Evolutionary conservation across 305 asterid genomes (phyloP).

Genomic region (Monarda citriodora): DNA sequence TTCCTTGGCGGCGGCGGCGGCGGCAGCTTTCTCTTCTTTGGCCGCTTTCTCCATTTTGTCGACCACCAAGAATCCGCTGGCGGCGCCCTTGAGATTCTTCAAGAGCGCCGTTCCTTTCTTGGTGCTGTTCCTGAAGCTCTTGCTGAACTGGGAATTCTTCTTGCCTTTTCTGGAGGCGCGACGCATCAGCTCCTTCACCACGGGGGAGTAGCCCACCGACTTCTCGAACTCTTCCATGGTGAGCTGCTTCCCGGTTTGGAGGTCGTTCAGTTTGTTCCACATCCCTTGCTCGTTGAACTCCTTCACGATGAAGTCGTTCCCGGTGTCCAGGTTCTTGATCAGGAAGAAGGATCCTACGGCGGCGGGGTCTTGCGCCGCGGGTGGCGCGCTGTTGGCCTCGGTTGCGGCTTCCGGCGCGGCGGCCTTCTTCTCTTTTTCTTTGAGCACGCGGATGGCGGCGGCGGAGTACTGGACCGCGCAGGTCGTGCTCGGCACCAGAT

Average conservation of each 20-base stretch:
- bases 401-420: background rate
- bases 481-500: conserved; percentile 19
- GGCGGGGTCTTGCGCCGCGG: conserved; percentile 14
- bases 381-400: background rate
- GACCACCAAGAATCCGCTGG: conserved; percentile 34
- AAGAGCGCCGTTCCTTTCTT: conserved; percentile 53
- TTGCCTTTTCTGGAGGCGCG: conserved; percentile 36
- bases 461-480: conserved; percentile 18
- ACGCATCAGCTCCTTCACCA: conserved; percentile 74
- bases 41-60: conserved; percentile 2
- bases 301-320: conserved; percentile 72
- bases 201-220: conserved; percentile 67
- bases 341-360: conserved; percentile 55
- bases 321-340: conserved; percentile 79
- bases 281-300: conserved; percentile 67
- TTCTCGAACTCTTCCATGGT: conserved; percentile 88
- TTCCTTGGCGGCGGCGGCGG: background rate
- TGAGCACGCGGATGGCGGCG: conserved; percentile 23
- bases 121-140: conserved; percentile 64
- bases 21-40: background rate
- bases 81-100: conserved; percentile 61
- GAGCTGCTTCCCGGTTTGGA: conserved; percentile 78
- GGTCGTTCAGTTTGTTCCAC: conserved; percentile 80
- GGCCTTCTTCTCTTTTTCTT: conserved; percentile 3
- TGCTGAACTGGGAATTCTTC: conserved; percentile 41